A percentile compares a stretch with the other conserved stretches of the same genome.
These are phyloP conservation scores for Cyclanthera cordifolia DNA, from an alignment of 306 rosid genomes.

Conservation along the genomic window DNA sequence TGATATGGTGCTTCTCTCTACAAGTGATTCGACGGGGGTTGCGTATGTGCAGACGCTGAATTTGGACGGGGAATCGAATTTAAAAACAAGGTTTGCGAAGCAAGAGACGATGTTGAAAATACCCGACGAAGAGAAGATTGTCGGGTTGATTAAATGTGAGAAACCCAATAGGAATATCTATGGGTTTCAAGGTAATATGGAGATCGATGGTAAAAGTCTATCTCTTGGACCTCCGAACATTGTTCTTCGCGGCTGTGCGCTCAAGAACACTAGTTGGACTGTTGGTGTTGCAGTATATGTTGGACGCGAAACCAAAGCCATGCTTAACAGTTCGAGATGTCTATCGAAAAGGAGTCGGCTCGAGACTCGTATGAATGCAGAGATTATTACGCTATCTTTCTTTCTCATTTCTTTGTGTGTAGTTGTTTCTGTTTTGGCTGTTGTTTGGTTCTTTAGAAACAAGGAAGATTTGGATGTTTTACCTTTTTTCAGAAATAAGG, in stretches of 20 bases:
- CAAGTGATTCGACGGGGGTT: slow-evolving; percentile 89
- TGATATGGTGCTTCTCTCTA: slow-evolving; percentile 80
- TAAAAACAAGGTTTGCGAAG: slow-evolving; percentile 83
- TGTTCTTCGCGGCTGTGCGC: slow-evolving; percentile 76
- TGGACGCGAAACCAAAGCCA: slow-evolving; percentile 83
- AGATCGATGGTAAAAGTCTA: slow-evolving; percentile 57
- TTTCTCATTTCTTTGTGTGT: slow-evolving; percentile 63
- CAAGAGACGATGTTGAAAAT: slow-evolving; percentile 72
- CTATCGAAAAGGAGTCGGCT: slow-evolving; percentile 91
- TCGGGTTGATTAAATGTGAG: slow-evolving; percentile 72
- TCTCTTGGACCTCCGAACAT: slow-evolving; percentile 90
- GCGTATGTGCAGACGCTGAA: slow-evolving; percentile 83
- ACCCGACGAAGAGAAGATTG: slow-evolving; percentile 39
- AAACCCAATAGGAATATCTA: slow-evolving; percentile 89
- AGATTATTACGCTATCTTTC: slow-evolving; percentile 65
- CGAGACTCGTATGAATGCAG: slow-evolving; percentile 73
- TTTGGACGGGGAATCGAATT: slow-evolving; percentile 91
- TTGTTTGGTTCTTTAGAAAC: slow-evolving; percentile 60
- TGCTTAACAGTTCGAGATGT: slow-evolving; percentile 89
- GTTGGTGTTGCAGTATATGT: slow-evolving; percentile 77
- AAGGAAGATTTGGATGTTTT: slow-evolving; percentile 30
- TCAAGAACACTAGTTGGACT: slow-evolving; percentile 77
- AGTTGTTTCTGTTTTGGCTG: slow-evolving; percentile 58
- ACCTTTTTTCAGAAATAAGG: slow-evolving; percentile 60
- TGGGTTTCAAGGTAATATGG: slow-evolving; percentile 76